These are phyloP conservation scores for Neoascochyta sp. DNA, from an alignment of 2,329 filamentous ascomycete genomes.

Conservation along the genomic window DNA sequence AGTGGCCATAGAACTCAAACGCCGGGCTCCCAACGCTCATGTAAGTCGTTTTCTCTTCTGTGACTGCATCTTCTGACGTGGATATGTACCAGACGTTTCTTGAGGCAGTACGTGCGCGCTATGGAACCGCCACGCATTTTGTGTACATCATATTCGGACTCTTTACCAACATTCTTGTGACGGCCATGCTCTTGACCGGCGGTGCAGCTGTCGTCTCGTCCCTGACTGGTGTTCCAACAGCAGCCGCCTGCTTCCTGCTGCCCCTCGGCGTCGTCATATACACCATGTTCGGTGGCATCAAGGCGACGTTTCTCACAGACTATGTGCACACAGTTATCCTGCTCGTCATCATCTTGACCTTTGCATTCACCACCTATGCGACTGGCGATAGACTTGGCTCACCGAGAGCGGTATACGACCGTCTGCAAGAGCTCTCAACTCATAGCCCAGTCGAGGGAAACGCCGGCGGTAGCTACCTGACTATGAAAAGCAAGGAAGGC, in stretches of 20 bases:
- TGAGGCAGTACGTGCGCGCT: conserved; percentile 79
- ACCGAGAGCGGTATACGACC: conserved; percentile 72
- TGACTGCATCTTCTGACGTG: conserved; percentile 1
- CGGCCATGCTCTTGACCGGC: conserved; percentile 82
- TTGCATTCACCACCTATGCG: conserved; percentile 77
- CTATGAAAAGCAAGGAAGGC: conserved; percentile 76
- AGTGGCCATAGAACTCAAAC: conserved; percentile 32
- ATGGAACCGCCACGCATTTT: conserved; percentile 67
- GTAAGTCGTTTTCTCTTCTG: conserved; percentile 7
- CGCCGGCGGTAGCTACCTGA: conserved; percentile 74
- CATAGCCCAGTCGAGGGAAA: conserved; percentile 75
- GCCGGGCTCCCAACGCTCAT: conserved; percentile 32
- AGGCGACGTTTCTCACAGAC: conserved; percentile 67
- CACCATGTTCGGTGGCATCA: conserved; percentile 71
- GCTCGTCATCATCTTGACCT: conserved; percentile 79
- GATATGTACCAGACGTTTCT: conserved; percentile 68
- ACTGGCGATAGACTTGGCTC: conserved; percentile 69
- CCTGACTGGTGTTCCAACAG: conserved; percentile 63
- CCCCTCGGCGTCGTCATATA: conserved; percentile 79
- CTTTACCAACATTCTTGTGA: conserved; percentile 81
- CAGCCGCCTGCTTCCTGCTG: conserved; percentile 78
- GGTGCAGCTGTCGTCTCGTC: conserved; percentile 62
- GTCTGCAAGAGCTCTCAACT: conserved; percentile 64
- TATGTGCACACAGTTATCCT: conserved; percentile 83
- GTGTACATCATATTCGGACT: conserved; percentile 80